Percentiles rank a stretch among this genome's conserved stretches.
Evolutionary conservation across 208 protist genomes (phyloP).

Genomic region (Acanthamoeba lenticulata): DNA sequence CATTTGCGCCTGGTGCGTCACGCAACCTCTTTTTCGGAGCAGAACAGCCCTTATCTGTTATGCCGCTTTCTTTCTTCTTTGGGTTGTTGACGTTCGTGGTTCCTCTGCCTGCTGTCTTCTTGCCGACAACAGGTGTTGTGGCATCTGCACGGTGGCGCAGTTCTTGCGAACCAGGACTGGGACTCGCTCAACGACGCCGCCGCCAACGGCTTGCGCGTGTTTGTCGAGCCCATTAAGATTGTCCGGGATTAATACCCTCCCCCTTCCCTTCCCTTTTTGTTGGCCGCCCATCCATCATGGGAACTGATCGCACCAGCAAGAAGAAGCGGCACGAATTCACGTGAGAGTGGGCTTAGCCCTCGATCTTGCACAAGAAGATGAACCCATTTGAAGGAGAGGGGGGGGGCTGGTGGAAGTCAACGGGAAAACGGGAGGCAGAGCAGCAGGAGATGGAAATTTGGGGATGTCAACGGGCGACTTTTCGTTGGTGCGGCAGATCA

Average conservation of each 20-base stretch:
- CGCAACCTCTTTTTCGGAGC: not conserved
- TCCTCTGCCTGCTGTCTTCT: not conserved
- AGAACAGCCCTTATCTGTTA: too few relatives aligned
- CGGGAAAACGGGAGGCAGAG: not conserved
- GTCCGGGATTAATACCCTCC: constrained; percentile 21
- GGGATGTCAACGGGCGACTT: too few relatives aligned
- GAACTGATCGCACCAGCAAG: too few relatives aligned
- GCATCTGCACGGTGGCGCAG: not conserved
- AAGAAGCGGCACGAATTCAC: too few relatives aligned
- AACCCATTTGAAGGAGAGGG: too few relatives aligned
- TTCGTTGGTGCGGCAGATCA: too few relatives aligned
- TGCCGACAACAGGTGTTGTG: not conserved
- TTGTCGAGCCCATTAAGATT: constrained; percentile 19
- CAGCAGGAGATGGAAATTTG: not conserved
- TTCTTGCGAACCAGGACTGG: not conserved
- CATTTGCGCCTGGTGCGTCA: not conserved
- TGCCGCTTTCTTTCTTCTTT: too few relatives aligned
- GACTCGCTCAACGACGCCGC: not conserved
- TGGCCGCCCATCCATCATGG: too few relatives aligned
- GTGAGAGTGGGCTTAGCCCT: too few relatives aligned
- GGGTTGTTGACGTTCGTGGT: not conserved
- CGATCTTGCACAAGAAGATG: not conserved
- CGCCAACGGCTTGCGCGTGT: not conserved
- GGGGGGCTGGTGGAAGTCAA: too few relatives aligned
- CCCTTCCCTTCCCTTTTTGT: too few relatives aligned